Base-by-base conservation (phyloP, 371 early-diverging fungal genomes). In the Phascolomyces articulosus region DNA sequence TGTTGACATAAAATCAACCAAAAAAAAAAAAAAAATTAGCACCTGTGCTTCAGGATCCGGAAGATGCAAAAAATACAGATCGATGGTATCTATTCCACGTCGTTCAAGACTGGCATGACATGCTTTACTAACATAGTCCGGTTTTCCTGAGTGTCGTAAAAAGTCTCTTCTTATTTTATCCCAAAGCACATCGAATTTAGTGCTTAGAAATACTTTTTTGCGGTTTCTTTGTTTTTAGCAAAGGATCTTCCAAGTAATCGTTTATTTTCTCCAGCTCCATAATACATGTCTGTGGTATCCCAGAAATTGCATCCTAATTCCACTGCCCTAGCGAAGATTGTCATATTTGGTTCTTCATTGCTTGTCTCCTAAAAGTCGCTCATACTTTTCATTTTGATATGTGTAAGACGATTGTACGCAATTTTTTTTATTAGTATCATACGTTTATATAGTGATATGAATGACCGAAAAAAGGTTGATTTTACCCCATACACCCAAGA, bases 1-100 rank as follows among this genome's bases (percentile, higher is more conserved):
- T n/a, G n/a, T n/a, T n/a, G n/a, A n/a, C n/a, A n/a, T n/a, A n/a
- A n/a, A n/a, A n/a, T n/a, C n/a, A n/a, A n/a, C n/a, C n/a, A n/a
- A n/a, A n/a, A n/a, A n/a, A n/a, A n/a, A n/a, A n/a, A n/a, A n/a
- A n/a, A n/a, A 28, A 23, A 23, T 28, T 10, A 55, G 24, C 7
- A 23, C 65, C 59, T 54, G 40, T 40, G 73, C 70, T 4, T 74
- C 60, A 7, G 77, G 74, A 58, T 85, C 85, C 20, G 82, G 73
- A 40, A 83, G 75, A 57, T 88, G 88, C 66, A 81, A 82, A 51
- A 85, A 85, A 59, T 86, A 88, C 29, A 86, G 68, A 65, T 87
- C 87, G 58, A 87, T 84, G 41, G 44, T 59, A 58, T 84, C 80
- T 0, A 82, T 65, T n/a, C 77, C 78, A 2, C 84, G 73, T n/a